Base-by-base conservation (phyloP, 352 stramenopile genomes). In the Pythium vanterpoolii region DNA sequence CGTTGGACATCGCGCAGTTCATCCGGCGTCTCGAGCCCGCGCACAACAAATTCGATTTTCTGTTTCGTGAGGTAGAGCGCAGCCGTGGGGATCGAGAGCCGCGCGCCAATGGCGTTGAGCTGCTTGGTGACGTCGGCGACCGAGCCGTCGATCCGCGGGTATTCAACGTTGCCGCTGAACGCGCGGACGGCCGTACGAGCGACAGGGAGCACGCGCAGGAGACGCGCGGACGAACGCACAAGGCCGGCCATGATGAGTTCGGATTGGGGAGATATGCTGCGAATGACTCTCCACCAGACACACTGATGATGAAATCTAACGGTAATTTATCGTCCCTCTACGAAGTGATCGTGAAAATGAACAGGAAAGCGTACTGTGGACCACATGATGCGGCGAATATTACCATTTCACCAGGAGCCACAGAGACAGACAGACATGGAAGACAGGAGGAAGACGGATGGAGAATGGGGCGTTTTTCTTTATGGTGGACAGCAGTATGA, bases 31-130 rank as follows among this genome's bases (percentile, higher is more conserved):
- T 92, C 81, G 73, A 90, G 88, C 62, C 87, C 80, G 60, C 84
- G 84, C 62, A 92, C 82, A 23, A 94, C 73, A 58, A 86, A 79
- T 66, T 94, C 79, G 62, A 94, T 71, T 76, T 94, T 94, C n/a
- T 76, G 72, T 56, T 75, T 71, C 68, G 84, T 90, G 52, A 94
- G 76, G 71, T 94, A 91, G 21, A 89, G 72, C 53, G 84, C 73
- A 18, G 81, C 83, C 52, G 84, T 91, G 5, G 84, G 67, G 62
- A 92, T 92, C 47, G 82, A 92, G 57, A 92, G 69, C 0, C 82
- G 82, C 56, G 73, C 77, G 64, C 82, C 82, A 60, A 92, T 92
- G 33, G 71, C 75, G 42, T 70, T 89, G 50, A 92, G 69, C 61
- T 69, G 69, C 62, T 83, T 86, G 52, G 79, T 88, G 63, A 92